These are phyloP conservation scores for Leucocoprinus leucothites DNA, from an alignment of 768 basidiomycete genomes.

Conservation along the genomic window DNA sequence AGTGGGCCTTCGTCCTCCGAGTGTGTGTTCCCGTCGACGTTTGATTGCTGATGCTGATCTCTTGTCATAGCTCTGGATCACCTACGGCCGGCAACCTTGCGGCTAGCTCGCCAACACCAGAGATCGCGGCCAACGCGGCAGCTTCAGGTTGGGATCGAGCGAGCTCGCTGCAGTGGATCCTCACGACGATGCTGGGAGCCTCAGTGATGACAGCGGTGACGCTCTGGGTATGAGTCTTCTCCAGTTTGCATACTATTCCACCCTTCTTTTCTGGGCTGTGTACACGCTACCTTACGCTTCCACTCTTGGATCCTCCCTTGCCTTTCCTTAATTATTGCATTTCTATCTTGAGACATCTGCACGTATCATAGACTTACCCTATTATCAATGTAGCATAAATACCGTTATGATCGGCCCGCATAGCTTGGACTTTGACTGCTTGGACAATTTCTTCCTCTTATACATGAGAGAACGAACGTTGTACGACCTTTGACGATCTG, in stretches of 20 bases:
- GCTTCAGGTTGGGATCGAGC: background rate
- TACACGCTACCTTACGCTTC: conserved; percentile 3
- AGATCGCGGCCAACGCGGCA: background rate
- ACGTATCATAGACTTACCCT: conserved; percentile 4
- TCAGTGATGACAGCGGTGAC: conserved; percentile 3
- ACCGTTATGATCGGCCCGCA: background rate
- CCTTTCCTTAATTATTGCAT: background rate
- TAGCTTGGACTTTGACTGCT: background rate
- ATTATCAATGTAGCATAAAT: conserved; percentile 2
- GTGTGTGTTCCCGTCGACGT: background rate
- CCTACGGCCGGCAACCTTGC: conserved; percentile 11
- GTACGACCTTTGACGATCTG: too few species aligned
- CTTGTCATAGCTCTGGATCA: background rate
- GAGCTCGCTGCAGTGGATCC: conserved; percentile 2
- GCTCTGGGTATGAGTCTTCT: conserved; percentile 5
- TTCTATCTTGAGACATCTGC: background rate
- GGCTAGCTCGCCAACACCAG: conserved; percentile 3
- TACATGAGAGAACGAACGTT: background rate
- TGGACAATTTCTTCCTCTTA: background rate
- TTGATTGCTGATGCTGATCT: background rate
- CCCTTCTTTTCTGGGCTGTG: conserved; percentile 5
- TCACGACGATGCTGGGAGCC: conserved; percentile 1
- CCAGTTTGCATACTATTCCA: background rate
- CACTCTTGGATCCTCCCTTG: background rate
- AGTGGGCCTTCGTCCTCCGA: background rate